These are phyloP conservation scores for Candida loeiensis DNA, from an alignment of 805 yeast species.

Conservation along the genomic window DNA sequence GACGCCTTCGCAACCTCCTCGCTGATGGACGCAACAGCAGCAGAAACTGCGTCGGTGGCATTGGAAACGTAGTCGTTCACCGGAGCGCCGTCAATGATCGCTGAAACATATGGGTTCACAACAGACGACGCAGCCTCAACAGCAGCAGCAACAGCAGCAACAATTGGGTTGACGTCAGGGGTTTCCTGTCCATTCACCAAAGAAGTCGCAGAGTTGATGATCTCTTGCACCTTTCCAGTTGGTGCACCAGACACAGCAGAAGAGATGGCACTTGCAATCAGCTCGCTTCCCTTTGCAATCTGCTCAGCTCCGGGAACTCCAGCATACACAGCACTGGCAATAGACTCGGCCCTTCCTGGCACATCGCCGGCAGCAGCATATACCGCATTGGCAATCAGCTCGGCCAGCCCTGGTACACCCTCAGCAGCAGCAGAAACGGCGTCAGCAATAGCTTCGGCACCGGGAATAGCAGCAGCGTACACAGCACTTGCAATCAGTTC, in stretches of 20 bases:
- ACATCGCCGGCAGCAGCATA: too few species aligned
- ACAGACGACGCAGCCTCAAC: slow-evolving; percentile 6
- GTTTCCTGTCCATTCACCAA: too few species aligned
- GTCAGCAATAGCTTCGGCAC: neutral
- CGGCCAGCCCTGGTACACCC: slow-evolving; percentile 2
- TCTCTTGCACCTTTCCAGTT: too few species aligned
- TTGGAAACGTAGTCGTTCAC: slow-evolving; percentile 2
- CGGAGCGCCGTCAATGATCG: slow-evolving; percentile 3
- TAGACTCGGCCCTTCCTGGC: neutral
- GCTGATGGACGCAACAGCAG: slow-evolving; percentile 2
- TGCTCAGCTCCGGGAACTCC: too few species aligned
- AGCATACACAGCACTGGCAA: neutral
- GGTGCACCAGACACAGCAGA: too few species aligned
- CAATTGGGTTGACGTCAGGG: neutral
- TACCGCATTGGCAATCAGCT: too few species aligned
- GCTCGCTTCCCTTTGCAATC: too few species aligned
- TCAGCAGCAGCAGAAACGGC: slow-evolving; percentile 5
- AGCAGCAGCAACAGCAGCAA: slow-evolving; percentile 5
- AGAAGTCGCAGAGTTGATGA: too few species aligned
- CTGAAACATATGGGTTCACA: neutral
- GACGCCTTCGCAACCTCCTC: neutral
- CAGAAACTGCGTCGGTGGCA: slow-evolving; percentile 9
- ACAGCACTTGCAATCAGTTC: too few species aligned
- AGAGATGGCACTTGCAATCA: too few species aligned
- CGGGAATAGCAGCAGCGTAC: neutral